Evolutionary conservation across 2,329 filamentous ascomycete species (phyloP).

Genomic region (Penicillium sp.): DNA sequence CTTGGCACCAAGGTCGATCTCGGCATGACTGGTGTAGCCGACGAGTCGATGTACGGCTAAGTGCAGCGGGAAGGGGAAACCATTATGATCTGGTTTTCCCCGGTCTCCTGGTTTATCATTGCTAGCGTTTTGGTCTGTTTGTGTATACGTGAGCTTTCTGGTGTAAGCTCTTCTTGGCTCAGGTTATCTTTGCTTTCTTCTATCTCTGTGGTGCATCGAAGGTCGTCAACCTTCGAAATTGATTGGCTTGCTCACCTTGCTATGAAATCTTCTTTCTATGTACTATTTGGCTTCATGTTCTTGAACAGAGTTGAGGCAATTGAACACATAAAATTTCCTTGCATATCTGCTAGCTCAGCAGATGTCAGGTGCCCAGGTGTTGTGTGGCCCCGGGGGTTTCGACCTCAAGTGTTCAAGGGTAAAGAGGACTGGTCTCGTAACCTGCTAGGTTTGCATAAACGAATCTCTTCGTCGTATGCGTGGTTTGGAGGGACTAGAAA

Average conservation of each 20-base stretch:
- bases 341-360: no score
- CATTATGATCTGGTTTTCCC: conserved; percentile 9
- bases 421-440: no score
- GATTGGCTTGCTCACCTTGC: neutral
- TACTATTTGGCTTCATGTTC: neutral
- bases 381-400: no score
- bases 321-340: no score
- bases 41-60: conserved; percentile 39
- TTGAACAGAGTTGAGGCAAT: no score
- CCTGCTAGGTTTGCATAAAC: no score
- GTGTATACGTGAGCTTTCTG: neutral
- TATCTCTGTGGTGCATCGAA: neutral
- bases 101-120: neutral
- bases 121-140: neutral
- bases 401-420: no score
- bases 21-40: conserved; percentile 25
- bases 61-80: neutral
- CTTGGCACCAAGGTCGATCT: conserved; percentile 50
- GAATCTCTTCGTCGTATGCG: no score
- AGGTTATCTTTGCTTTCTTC: neutral
- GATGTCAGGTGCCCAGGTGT: no score
- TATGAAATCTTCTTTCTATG: neutral
- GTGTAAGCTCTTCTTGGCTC: neutral
- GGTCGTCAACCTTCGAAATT: no score
- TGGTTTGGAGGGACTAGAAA: no score